phyloP scores from a whole-genome alignment of 1,284 basidiomycete genomes.

The Marasmius oreades region DNA sequence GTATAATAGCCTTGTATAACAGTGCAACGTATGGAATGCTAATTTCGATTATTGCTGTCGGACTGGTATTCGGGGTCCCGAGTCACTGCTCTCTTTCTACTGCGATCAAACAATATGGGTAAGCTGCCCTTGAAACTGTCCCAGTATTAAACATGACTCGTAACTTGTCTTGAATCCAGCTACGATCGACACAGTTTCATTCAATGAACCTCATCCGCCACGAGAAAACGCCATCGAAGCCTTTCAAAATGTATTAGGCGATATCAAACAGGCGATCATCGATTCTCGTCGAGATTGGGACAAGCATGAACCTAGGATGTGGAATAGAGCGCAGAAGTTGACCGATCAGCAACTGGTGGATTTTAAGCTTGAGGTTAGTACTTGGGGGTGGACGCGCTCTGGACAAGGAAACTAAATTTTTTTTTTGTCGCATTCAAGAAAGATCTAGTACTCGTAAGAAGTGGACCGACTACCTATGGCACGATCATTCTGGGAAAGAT shows the following conservation, averaged over 20 bases:
- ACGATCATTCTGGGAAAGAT: constrained; percentile 75
- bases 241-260: constrained; percentile 48
- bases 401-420: background rate
- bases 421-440: constrained; percentile 15
- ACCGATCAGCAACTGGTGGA: constrained; percentile 48
- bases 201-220: constrained; percentile 60
- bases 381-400: background rate
- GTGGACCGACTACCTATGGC: constrained; percentile 53
- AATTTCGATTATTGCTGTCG: no score
- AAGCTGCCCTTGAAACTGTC: no score
- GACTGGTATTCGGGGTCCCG: no score
- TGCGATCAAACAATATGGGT: no score
- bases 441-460: constrained; percentile 57
- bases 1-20: background rate
- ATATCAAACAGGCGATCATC: constrained; percentile 60
- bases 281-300: constrained; percentile 68
- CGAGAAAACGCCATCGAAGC: constrained; percentile 57
- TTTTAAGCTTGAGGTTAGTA: constrained; percentile 44
- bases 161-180: constrained; percentile 48
- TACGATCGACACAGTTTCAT: constrained; percentile 46
- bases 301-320: constrained; percentile 71
- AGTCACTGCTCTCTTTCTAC: no score
- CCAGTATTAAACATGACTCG: no score
- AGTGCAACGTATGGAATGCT: no score
- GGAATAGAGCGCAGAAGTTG: constrained; percentile 52